These are phyloP conservation scores for Colletotrichum somersetense DNA, from an alignment of 2,329 filamentous ascomycete genomes.

Conservation along the genomic window DNA sequence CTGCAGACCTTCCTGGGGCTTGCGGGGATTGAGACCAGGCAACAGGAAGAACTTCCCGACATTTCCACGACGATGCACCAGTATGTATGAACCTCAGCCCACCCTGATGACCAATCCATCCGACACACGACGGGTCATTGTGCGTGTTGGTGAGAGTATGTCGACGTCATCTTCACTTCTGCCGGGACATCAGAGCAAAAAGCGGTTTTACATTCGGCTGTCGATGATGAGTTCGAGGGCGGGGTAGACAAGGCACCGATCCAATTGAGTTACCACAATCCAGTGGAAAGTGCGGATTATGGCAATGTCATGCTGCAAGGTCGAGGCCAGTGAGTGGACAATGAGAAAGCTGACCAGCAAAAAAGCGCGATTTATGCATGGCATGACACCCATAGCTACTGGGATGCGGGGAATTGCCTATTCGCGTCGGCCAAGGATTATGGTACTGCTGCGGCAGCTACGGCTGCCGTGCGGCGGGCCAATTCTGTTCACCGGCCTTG, in stretches of 20 bases:
- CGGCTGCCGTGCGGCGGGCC: constrained; percentile 1
- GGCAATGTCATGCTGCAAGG: constrained; percentile 31
- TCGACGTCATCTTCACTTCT: constrained; percentile 34
- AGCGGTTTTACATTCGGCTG: constrained; percentile 1
- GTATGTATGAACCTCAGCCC: constrained; percentile 29
- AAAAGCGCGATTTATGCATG: constrained; percentile 38
- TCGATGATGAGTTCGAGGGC: constrained; percentile 11
- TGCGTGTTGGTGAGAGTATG: constrained; percentile 31
- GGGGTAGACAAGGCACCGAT: constrained; percentile 31
- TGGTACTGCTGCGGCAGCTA: neutral
- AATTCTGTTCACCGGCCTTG: constrained; percentile 13
- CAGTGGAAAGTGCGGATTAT: constrained; percentile 19
- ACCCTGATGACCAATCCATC: constrained; percentile 37
- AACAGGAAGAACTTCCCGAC: constrained; percentile 16
- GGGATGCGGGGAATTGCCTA: constrained; percentile 19
- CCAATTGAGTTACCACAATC: constrained; percentile 31
- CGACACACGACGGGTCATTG: constrained; percentile 24
- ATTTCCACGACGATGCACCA: constrained; percentile 24
- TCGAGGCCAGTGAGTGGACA: constrained; percentile 26
- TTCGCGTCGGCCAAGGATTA: neutral
- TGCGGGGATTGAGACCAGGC: constrained; percentile 27
- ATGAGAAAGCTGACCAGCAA: constrained; percentile 4
- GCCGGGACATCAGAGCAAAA: constrained; percentile 9
- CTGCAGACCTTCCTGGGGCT: constrained; percentile 26
- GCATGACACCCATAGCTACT: constrained; percentile 10